Conservation (phyloP, 225 moss, liverwort and hornwort genomes). For the Sphagnum contortum region DNA sequence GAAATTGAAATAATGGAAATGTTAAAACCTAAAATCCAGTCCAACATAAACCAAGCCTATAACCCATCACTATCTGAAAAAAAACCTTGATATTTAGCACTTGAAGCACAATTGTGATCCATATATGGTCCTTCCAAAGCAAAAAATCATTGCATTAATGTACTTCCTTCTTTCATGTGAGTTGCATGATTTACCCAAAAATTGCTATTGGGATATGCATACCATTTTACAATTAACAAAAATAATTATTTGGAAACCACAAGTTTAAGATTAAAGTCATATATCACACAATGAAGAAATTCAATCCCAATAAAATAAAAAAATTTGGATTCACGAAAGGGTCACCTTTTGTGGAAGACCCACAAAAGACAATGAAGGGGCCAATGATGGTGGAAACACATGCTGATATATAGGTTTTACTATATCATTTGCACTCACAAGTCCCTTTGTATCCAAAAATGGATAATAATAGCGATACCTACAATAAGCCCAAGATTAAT, state of each 20-base stretch:
- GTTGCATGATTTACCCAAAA: too few relatives aligned
- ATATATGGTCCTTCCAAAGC: neutral
- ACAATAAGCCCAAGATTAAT: neutral
- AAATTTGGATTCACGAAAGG: neutral
- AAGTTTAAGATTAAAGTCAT: too few relatives aligned
- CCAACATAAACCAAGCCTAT: neutral
- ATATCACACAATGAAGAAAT: neutral
- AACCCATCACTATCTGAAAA: neutral
- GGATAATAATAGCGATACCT: conserved; percentile 71
- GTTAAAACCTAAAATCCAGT: conserved; percentile 36
- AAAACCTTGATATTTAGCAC: neutral
- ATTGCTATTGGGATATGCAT: too few relatives aligned
- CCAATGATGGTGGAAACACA: conserved; percentile 68
- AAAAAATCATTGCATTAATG: too few relatives aligned
- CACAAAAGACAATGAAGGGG: conserved; percentile 73
- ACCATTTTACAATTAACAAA: too few relatives aligned
- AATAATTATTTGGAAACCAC: too few relatives aligned
- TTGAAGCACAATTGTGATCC: neutral
- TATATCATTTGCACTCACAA: conserved; percentile 53
- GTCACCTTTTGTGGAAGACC: conserved; percentile 71
- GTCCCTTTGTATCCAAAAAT: conserved; percentile 63
- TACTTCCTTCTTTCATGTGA: too few relatives aligned
- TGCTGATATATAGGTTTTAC: conserved; percentile 82
- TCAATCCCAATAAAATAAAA: neutral
- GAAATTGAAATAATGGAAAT: conserved; percentile 55